Conservation (phyloP, 2,329 filamentous ascomycete species). For the Pseudogymnoascus sp. region DNA sequence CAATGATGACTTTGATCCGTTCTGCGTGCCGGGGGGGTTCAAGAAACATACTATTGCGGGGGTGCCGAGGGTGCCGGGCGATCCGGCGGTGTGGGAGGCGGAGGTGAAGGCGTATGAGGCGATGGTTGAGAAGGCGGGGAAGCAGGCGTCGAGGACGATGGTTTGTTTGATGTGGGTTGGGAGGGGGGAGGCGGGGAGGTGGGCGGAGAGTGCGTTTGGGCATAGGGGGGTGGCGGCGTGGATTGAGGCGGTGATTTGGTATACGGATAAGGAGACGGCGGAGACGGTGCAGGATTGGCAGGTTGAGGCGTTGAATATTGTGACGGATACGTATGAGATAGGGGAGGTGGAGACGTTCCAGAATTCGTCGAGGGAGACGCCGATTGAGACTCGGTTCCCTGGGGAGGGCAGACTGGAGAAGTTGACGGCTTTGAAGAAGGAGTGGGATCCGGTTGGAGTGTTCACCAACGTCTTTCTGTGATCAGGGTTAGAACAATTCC, state of each 20-base stretch:
- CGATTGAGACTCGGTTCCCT: conserved; percentile 16
- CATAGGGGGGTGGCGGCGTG: neutral
- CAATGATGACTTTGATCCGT: neutral
- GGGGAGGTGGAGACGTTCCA: conserved; percentile 14
- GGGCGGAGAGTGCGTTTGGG: neutral
- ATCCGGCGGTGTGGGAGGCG: neutral
- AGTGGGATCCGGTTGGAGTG: conserved; percentile 23
- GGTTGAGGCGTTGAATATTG: neutral
- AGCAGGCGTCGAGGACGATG: neutral
- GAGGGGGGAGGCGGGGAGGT: conserved; percentile 12
- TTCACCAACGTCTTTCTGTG: conserved; percentile 12
- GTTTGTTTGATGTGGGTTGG: conserved; percentile 12
- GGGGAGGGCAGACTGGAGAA: conserved; percentile 18
- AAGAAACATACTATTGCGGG: neutral
- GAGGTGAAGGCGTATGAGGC: neutral
- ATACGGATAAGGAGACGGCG: neutral
- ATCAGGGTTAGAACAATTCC: neutral
- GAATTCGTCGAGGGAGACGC: conserved; percentile 15
- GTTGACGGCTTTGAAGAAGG: conserved; percentile 20
- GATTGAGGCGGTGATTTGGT: conserved; percentile 8
- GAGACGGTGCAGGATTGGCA: neutral
- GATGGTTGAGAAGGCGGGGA: conserved; percentile 12
- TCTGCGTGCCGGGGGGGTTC: neutral
- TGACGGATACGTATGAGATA: conserved; percentile 12
- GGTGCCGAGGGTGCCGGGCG: neutral